Evolutionary conservation across 371 early-diverging fungal genomes (phyloP), one percentile per base, ranked within the genome.

Genomic region (Saksenaea oblongispora): DNA sequence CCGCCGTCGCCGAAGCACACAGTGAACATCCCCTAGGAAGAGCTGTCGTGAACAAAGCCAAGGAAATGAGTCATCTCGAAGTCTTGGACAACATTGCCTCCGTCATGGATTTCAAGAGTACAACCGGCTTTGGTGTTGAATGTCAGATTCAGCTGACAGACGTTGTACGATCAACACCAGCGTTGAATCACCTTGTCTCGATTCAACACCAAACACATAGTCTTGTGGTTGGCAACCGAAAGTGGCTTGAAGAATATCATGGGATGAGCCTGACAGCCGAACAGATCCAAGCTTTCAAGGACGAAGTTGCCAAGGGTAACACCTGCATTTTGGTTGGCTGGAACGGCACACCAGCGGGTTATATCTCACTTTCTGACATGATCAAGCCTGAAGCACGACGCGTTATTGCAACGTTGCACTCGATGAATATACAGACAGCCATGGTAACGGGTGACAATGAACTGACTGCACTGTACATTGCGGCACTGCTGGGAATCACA

Each of bases 401-500:
- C 3, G 86, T 92, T 0, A 82, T 98, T 1, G 81, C 82, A 9
- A 85, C 90, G 1, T 73, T 98, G 36, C 83, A 87, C 57, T 54
- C 58, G 1, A 89, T 98, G 86, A 91, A 91, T 18, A 83, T 97
- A 24, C 78, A 82, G 13, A 86, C 86, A 9, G 85, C 89, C 11
- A 96, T 98, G 95, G 89, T 95, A 18, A 97, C 99, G 0, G 99
- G 99, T 15, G 99, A 98, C 68, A 91, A 93, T 59, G 81, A 75
- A 36, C 59, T 89, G 56, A 94, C 98, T 0, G 95, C 96, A 5
- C 69, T 69, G 28, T 84, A 80, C 34, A 89, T 95, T 59, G 95
- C 94, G 5, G 37, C 67, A 22, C 79, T 86, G 62, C 75, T 89
- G 64, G 93, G 91, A 14, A 95, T 93, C 44, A 71, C 78, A 13